Percentiles rank a stretch among this genome's conserved stretches.
phyloP scores from a whole-genome alignment of 139 green algal species.

The Micromonas pusilla region DNA sequence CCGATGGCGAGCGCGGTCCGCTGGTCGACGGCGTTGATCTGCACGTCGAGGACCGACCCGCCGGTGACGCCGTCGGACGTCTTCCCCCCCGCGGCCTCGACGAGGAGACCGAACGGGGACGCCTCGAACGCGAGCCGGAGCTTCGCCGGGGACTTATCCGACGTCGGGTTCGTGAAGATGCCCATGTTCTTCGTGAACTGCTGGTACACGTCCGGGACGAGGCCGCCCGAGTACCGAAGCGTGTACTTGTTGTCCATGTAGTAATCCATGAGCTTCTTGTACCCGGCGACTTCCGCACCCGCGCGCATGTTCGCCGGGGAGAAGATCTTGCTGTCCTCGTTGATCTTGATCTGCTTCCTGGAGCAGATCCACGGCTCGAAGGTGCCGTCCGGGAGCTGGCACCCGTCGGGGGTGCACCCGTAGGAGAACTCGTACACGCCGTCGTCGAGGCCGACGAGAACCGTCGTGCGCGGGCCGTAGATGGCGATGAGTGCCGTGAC shows the following conservation, averaged over 20 bases:
- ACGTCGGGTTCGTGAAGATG: constrained; percentile 51
- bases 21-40: constrained; percentile 44
- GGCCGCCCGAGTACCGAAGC: constrained; percentile 51
- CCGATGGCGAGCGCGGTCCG: constrained; percentile 43
- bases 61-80: constrained; percentile 43
- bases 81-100: constrained; percentile 51
- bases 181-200: constrained; percentile 54
- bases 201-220: constrained; percentile 54
- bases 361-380: constrained; percentile 40
- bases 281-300: constrained; percentile 45
- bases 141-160: constrained; percentile 48
- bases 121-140: constrained; percentile 53
- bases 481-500: constrained; percentile 45
- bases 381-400: constrained; percentile 35
- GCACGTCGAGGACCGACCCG: constrained; percentile 44
- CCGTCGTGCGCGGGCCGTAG: constrained; percentile 52
- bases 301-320: constrained; percentile 51
- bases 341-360: constrained; percentile 38
- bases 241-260: constrained; percentile 54
- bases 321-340: constrained; percentile 50
- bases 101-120: constrained; percentile 45
- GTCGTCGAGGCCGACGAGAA: constrained; percentile 50
- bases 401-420: constrained; percentile 38
- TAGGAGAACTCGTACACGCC: constrained; percentile 43
- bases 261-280: constrained; percentile 54